Percentiles rank a stretch among this genome's conserved stretches.
Evolutionary conservation across 2,329 filamentous ascomycete genomes (phyloP).

Genomic region (Neonectria sp.): DNA sequence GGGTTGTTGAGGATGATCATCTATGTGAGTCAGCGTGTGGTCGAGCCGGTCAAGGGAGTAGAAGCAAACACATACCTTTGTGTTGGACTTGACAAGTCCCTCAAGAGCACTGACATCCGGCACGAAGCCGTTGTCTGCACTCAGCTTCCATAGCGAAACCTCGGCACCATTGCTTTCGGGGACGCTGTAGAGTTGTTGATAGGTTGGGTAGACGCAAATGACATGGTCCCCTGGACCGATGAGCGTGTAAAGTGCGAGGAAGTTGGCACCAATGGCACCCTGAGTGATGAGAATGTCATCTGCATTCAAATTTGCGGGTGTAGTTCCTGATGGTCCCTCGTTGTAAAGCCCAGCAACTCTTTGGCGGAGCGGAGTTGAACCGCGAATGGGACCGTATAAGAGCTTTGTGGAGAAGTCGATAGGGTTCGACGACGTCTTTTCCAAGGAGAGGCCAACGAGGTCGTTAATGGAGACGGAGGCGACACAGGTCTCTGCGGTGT

Average conservation of each 20-base stretch:
- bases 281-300: constrained; percentile 83
- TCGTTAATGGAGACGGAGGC: constrained; percentile 82
- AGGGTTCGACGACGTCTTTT: constrained; percentile 60
- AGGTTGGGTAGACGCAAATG: constrained; percentile 89
- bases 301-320: constrained; percentile 40
- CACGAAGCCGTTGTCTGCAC: constrained; percentile 74
- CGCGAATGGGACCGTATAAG: constrained; percentile 82
- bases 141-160: constrained; percentile 82
- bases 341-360: constrained; percentile 78
- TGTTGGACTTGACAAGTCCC: constrained; percentile 75
- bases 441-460: constrained; percentile 71
- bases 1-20: constrained; percentile 32
- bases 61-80: constrained; percentile 68
- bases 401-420: constrained; percentile 70
- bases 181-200: constrained; percentile 86
- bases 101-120: constrained; percentile 78
- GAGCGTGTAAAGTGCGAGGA: constrained; percentile 80
- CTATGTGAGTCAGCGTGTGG: not conserved
- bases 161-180: constrained; percentile 82
- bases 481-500: constrained; percentile 86
- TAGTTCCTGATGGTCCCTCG: constrained; percentile 61
- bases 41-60: not conserved
- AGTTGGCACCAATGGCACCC: constrained; percentile 89
- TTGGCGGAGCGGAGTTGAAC: constrained; percentile 73
- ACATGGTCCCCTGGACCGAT: constrained; percentile 85